Base-by-base conservation (phyloP, 1,284 basidiomycete species). In the Cutaneotrichosporon cavernicola region DNA sequence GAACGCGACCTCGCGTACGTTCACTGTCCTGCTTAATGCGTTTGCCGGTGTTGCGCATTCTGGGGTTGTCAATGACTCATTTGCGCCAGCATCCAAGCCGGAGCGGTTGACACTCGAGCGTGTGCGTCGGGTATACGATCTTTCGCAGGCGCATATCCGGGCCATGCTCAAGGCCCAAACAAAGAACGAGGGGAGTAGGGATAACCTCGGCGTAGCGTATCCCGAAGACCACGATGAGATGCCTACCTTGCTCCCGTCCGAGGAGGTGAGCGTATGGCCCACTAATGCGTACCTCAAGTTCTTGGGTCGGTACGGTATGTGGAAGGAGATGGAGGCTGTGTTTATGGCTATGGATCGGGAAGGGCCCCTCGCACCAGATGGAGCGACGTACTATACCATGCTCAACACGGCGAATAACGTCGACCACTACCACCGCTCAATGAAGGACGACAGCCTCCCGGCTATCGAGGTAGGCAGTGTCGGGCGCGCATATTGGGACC, bases 221-320 rank as follows among this genome's bases (percentile, higher is more conserved):
- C 34, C 43, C 58, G 32, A 38, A 32, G 11, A n/a, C 34, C 8
- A 36, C 6, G 50, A 55, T 46, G 43, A 50, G 11, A 52, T 55
- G 14, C 40, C 34, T 8, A 5, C 40, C 40, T 2, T 16, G 2
- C 11, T 43, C 13, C 40, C 40, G 1, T 43, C 40, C 30, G 31
- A 21, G 7, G 70, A 76, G 32, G 63, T 75, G 47, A 71, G 68
- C 55, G 36, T 72, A 6, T 55, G 66, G 10, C 74, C 77, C 14
- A 75, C 72, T 8, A 80, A 80, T 61, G 73, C 79, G 10, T 81
- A 81, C 66, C 72, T 81, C 61, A 74, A 76, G 58, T 78, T 75
- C 56, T 69, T 80, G 36, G 67, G 70, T 2, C 68, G 73, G 26
- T 73, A 70, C 26, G 69, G 72, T 5, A 63, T 76, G 64, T 76